Evolutionary conservation across 495 filamentous ascomycete genomes (phyloP), one percentile per base, ranked within the genome.

Genomic region (Penicillium coffeae): DNA sequence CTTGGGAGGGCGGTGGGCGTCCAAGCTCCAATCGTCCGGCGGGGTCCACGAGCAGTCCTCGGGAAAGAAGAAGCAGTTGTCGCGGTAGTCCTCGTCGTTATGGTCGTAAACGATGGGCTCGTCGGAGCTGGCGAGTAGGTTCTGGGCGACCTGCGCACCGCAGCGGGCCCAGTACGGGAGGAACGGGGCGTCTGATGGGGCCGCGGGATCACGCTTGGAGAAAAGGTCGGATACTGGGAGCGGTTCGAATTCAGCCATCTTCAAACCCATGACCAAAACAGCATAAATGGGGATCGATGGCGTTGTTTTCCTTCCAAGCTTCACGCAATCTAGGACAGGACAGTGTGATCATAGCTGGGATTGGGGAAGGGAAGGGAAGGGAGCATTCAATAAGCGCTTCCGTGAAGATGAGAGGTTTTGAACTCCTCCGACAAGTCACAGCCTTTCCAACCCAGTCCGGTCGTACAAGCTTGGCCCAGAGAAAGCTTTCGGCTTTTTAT

Each of bases 51-150:
- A 71, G 58, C 69, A 73, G 40, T 75, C 72, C 55, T 75, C 72
- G 3, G 72, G 72, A 42, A 73, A 75, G 51, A 75, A 73, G 49
- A 73, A 75, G 42, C 64, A 70, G 47, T 72, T 75, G 21, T 75
- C 72, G 47, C 57, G 59, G 39, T 70, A 72, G 50, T 72, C 70
- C n/a, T 68, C 63, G 59, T 75, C 72, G 59, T 73, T 54, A 63
- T 68, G 54, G 32, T 72, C 70, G 72, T 73, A 75, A 34, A 70
- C 70, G 56, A 75, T 72, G 35, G 69, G 72, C 25, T 75, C 65
- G 56, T 68, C 59, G 14, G 70, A 68, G 50, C 46, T 66, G 42
- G 68, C 67, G 13, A 75, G 55, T 1, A 75, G 59, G 38, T 73
- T 63, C 42, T 69, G 66, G 2, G 72, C 70, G 60, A 64, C 66